Conservation (phyloP, 2,329 filamentous ascomycete species). For the Fusarium coicis region DNA sequence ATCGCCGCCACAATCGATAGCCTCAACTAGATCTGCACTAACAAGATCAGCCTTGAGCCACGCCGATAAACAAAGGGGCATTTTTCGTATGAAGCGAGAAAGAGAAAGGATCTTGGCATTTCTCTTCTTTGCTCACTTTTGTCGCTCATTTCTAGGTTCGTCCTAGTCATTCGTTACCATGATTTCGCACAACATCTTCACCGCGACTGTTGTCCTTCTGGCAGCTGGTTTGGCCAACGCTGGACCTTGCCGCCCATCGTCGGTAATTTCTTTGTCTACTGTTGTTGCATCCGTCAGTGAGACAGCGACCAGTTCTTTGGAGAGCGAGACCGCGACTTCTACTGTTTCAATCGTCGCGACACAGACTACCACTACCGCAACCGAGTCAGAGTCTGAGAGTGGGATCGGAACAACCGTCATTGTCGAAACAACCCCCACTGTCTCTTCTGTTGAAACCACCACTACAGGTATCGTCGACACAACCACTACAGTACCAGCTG, state of each 20-base stretch:
- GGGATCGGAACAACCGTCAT: neutral
- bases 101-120: neutral
- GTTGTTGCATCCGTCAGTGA: neutral
- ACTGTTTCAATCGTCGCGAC: neutral
- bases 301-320: rapidly evolving
- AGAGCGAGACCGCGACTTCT: neutral
- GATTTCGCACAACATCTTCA: neutral
- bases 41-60: neutral
- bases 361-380: neutral
- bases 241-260: neutral
- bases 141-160: neutral
- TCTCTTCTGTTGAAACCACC: neutral
- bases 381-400: too few species aligned
- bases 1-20: neutral
- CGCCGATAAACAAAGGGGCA: neutral
- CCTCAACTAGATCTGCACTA: neutral
- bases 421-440: neutral
- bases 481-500: rapidly evolving
- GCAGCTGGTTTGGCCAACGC: neutral
- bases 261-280: neutral
- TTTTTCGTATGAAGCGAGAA: neutral
- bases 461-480: neutral
- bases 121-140: neutral
- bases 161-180: neutral
- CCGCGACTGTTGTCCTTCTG: neutral